phyloP scores from a whole-genome alignment of 495 filamentous ascomycete genomes.

The Hypomontagnella monticulosa region DNA sequence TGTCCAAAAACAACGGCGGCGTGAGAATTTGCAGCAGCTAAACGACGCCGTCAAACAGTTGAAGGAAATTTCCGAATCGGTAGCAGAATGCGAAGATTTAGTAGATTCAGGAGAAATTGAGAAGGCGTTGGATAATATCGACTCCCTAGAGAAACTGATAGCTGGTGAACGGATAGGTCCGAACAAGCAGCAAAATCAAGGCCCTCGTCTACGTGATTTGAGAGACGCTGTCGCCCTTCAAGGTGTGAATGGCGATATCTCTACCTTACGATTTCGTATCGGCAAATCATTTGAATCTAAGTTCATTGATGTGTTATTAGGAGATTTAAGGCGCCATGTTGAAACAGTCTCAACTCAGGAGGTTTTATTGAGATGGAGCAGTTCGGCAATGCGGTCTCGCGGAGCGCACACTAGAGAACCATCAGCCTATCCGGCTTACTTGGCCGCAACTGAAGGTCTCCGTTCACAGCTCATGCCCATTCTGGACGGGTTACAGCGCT shows the following conservation, averaged over 20 bases:
- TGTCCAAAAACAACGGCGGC: constrained; percentile 78
- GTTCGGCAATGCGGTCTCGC: constrained; percentile 61
- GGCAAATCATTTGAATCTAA: constrained; percentile 86
- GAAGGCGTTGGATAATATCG: constrained; percentile 77
- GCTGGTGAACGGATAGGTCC: constrained; percentile 58
- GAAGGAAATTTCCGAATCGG: constrained; percentile 76
- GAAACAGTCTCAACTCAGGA: constrained; percentile 73
- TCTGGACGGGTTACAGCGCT: constrained; percentile 80
- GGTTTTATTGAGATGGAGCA: constrained; percentile 80
- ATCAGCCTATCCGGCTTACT: constrained; percentile 76
- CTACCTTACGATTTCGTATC: constrained; percentile 77
- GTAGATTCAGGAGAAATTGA: constrained; percentile 85
- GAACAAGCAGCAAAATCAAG: constrained; percentile 46
- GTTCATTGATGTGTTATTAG: constrained; percentile 80
- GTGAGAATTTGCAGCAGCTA: constrained; percentile 86
- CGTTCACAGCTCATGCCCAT: constrained; percentile 71
- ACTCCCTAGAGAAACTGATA: constrained; percentile 79
- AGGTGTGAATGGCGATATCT: constrained; percentile 79
- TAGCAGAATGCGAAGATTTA: constrained; percentile 78
- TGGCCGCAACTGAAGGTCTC: constrained; percentile 72
- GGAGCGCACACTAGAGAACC: constrained; percentile 72
- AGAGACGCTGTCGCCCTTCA: constrained; percentile 81
- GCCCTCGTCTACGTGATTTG: constrained; percentile 69
- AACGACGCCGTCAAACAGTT: constrained; percentile 85
- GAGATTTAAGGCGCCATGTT: constrained; percentile 85